Evolutionary conservation across 169 alveolate species (phyloP).

Genomic region (Plasmodium falciparum): DNA sequence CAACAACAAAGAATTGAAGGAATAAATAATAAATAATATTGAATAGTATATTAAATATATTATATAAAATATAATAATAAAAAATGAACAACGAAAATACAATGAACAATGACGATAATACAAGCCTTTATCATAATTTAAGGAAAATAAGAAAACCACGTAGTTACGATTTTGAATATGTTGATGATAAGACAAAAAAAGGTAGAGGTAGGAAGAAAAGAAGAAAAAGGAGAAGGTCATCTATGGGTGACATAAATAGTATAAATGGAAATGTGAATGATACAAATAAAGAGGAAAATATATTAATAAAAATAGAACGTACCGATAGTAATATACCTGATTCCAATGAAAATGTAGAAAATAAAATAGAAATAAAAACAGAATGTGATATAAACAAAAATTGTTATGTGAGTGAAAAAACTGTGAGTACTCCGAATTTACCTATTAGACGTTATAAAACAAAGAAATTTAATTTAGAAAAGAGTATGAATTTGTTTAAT

Average conservation of each 20-base stretch:
- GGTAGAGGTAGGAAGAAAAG: constrained; percentile 30
- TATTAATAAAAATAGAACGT: constrained; percentile 9
- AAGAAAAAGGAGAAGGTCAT: constrained; percentile 44
- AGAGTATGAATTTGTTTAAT: constrained; percentile 37
- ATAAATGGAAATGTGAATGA: constrained; percentile 13
- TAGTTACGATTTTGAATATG: constrained; percentile 61
- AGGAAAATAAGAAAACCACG: constrained; percentile 74
- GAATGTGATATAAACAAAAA: not conserved
- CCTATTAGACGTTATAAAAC: constrained; percentile 18
- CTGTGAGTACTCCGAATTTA: not conserved
- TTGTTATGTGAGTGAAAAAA: not conserved
- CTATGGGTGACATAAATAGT: not conserved
- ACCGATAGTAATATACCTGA: constrained; percentile 6
- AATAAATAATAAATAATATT: not conserved
- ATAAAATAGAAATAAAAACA: no score
- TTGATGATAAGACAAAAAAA: constrained; percentile 36
- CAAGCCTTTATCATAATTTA: constrained; percentile 47
- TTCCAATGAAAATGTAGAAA: not conserved
- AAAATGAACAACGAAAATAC: constrained; percentile 50
- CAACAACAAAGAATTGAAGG: not conserved
- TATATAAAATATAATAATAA: not conserved
- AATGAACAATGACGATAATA: constrained; percentile 52
- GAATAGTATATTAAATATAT: not conserved
- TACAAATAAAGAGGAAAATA: constrained; percentile 1
- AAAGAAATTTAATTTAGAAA: constrained; percentile 36